A percentile compares a stretch with the other conserved stretches of the same genome.
phyloP scores from a whole-genome alignment of 768 basidiomycete species.

The Pleurotus citrinopileatus region DNA sequence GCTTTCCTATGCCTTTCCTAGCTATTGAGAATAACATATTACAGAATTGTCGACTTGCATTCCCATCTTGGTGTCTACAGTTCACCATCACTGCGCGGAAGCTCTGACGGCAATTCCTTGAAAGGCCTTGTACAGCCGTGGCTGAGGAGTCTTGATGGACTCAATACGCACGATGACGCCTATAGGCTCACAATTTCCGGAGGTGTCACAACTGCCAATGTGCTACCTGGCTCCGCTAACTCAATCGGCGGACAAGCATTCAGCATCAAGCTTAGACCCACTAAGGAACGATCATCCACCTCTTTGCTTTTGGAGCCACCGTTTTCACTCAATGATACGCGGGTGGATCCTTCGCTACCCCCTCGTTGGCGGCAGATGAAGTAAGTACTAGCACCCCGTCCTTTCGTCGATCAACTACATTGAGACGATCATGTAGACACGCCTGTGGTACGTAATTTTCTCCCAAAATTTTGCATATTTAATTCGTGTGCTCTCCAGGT shows the following conservation, averaged over 20 bases:
- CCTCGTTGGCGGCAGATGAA: conserved; percentile 79
- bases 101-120: conserved; percentile 53
- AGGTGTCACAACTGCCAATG: conserved; percentile 74
- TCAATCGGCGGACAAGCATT: conserved; percentile 67
- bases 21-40: conserved; percentile 23
- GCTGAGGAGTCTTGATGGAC: conserved; percentile 72
- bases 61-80: conserved; percentile 61
- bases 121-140: conserved; percentile 49
- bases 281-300: conserved; percentile 64
- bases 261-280: conserved; percentile 75
- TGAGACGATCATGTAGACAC: conserved; percentile 32
- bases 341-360: conserved; percentile 39
- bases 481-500: conserved; percentile 27
- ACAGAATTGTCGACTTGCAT: conserved; percentile 50
- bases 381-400: conserved; percentile 28
- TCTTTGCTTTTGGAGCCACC: conserved; percentile 79
- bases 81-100: conserved; percentile 49
- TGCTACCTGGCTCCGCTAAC: conserved; percentile 72
- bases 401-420: not conserved
- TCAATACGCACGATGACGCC: conserved; percentile 79
- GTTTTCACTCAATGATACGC: conserved; percentile 51
- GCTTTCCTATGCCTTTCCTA: conserved; percentile 15
- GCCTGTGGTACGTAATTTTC: conserved; percentile 47
- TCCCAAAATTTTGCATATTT: not conserved
- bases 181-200: conserved; percentile 71